Base-by-base conservation (phyloP, 768 basidiomycete genomes). In the Serendipita sp. region DNA sequence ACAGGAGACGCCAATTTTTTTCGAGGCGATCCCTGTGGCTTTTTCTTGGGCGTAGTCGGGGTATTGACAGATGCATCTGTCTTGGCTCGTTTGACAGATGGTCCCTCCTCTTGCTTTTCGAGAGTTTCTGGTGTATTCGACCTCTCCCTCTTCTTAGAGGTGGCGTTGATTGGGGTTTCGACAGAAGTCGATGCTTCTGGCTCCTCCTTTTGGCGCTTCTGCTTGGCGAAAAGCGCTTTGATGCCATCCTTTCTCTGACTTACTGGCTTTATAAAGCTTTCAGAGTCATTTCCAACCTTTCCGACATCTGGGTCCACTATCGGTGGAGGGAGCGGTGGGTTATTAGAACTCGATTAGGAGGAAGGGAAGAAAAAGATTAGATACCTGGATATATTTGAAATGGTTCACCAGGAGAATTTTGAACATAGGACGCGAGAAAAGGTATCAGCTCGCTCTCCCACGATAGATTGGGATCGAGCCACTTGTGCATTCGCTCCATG, bases 251-350 rank as follows among this genome's bases (percentile, higher is more conserved):
- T 86, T 22, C 93, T 81, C 50, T 79, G 76, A 7, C 82, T 75
- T 20, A 96, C 73, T 0, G 94, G 92, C 67, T 90, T 78, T 61
- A 96, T 83, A 71, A 88, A 96, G 0, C 83, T 79, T 0, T 87
- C 73, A 1, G 88, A 91, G 68, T 98, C 87, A 5, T 76, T 82
- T 5, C 90, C 90, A 2, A 97, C 87, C 72, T 87, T 94, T 0
- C 93, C 94, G 0, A 96, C 84, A 75, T 96, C 94, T 66, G 81
- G 82, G 0, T n/a, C n/a, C n/a, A n/a, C n/a, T n/a, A n/a, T n/a
- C n/a, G n/a, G n/a, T n/a, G n/a, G n/a, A n/a, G n/a, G n/a, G n/a
- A n/a, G n/a, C n/a, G n/a, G n/a, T n/a, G n/a, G n/a, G n/a, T n/a
- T n/a, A 96, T 94, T 63, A 24, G 26, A 60, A 50, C 20, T 26